These are phyloP conservation scores for Climacium dendroides DNA, from an alignment of 225 moss, liverwort and hornwort genomes.

Conservation along the genomic window DNA sequence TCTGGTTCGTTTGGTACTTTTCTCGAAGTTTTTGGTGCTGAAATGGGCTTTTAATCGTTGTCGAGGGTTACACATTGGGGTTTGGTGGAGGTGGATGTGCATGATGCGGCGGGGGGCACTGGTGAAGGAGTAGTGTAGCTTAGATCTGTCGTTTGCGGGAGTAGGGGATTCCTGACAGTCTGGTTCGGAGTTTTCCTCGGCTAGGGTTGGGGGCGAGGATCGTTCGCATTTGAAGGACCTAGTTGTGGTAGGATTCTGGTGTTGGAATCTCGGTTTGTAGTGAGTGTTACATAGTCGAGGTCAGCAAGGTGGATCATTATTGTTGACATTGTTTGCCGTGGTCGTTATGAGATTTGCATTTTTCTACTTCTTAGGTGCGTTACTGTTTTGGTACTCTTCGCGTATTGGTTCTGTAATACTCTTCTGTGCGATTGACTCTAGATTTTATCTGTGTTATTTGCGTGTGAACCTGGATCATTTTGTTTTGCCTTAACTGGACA, in stretches of 20 bases:
- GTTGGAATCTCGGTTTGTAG: background rate
- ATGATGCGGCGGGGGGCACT: background rate
- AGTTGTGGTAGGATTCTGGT: background rate
- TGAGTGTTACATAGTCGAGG: background rate
- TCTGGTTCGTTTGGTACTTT: background rate
- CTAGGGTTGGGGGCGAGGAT: slow-evolving; percentile 7
- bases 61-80: background rate
- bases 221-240: background rate
- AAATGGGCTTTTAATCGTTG: background rate
- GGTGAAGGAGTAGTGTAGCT: background rate
- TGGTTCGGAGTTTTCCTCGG: background rate
- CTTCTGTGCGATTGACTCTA: background rate
- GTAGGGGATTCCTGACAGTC: background rate
- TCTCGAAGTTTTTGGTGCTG: background rate
- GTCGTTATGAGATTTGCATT: background rate
- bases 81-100: background rate
- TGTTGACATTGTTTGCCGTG: background rate
- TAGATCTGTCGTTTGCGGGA: background rate
- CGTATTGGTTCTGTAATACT: background rate
- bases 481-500: background rate
- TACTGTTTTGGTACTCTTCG: background rate
- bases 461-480: background rate
- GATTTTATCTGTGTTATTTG: background rate
- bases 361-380: background rate
- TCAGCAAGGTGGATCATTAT: too few species aligned